Conservation (phyloP, 2,329 filamentous ascomycete genomes). For the Gaeumannomyces sp. region DNA sequence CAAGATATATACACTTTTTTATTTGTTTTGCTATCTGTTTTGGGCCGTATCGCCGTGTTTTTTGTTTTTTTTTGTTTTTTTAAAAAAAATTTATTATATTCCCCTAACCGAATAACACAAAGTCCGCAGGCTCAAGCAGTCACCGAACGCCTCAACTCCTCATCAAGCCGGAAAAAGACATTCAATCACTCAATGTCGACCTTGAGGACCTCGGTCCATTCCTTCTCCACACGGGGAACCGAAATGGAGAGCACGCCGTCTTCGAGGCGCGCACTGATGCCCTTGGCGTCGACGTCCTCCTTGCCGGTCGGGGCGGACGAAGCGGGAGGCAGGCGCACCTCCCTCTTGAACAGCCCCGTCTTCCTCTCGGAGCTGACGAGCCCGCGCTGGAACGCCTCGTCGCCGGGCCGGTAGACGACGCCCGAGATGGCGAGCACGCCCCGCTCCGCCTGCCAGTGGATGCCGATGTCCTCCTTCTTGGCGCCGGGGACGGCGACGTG, state of each 20-base stretch:
- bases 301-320: constrained; percentile 37
- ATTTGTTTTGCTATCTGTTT: neutral
- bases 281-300: constrained; percentile 58
- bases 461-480: constrained; percentile 63
- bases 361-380: constrained; percentile 61
- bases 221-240: constrained; percentile 66
- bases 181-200: constrained; percentile 39
- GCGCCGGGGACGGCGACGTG: constrained; percentile 71
- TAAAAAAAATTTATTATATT: neutral
- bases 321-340: constrained; percentile 54
- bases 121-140: neutral
- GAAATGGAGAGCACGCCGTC: constrained; percentile 71
- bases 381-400: constrained; percentile 61
- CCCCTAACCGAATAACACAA: neutral
- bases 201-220: constrained; percentile 57
- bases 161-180: neutral
- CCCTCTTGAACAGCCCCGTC: constrained; percentile 69
- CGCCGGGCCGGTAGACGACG: constrained; percentile 64
- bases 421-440: constrained; percentile 61
- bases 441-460: constrained; percentile 69
- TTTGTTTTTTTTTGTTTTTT: neutral
- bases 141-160: neutral
- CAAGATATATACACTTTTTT: neutral
- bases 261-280: constrained; percentile 69
- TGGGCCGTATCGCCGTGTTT: neutral